Evolutionary conservation across 441 rosid species (phyloP).

Genomic region (Jatropha multifida): DNA sequence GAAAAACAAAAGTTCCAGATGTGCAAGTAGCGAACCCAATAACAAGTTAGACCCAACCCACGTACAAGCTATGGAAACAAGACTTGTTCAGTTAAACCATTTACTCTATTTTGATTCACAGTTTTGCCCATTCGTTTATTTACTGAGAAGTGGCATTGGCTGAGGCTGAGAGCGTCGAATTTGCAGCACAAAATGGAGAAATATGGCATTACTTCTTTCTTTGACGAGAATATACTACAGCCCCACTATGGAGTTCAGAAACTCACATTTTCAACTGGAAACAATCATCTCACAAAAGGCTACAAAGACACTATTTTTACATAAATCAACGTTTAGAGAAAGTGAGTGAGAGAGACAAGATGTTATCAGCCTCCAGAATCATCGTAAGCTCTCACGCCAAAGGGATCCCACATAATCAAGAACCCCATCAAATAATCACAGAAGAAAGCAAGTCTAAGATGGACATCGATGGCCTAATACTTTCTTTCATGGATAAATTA

Average conservation of each 20-base stretch:
- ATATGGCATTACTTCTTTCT: not conserved
- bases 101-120: too few relatives aligned
- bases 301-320: constrained; percentile 33
- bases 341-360: constrained; percentile 1
- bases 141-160: too few relatives aligned
- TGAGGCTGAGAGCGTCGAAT: not conserved
- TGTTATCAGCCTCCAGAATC: constrained; percentile 17
- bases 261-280: constrained; percentile 29
- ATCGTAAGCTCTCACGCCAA: constrained; percentile 26
- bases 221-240: constrained; percentile 23
- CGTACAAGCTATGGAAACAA: not conserved
- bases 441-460: constrained; percentile 31
- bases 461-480: constrained; percentile 28
- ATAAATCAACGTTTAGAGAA: constrained; percentile 25
- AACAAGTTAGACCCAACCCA: not conserved
- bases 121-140: too few relatives aligned
- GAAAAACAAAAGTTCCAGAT: not conserved
- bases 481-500: constrained; percentile 25
- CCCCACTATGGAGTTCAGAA: constrained; percentile 24
- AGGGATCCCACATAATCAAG: constrained; percentile 27
- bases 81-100: too few relatives aligned
- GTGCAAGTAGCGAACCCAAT: not conserved
- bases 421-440: constrained; percentile 36
- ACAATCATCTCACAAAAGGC: constrained; percentile 28
- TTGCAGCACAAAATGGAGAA: not conserved